Conservation (phyloP, 2,329 filamentous ascomycete genomes). For the Trichophyton mentagrophytes region DNA sequence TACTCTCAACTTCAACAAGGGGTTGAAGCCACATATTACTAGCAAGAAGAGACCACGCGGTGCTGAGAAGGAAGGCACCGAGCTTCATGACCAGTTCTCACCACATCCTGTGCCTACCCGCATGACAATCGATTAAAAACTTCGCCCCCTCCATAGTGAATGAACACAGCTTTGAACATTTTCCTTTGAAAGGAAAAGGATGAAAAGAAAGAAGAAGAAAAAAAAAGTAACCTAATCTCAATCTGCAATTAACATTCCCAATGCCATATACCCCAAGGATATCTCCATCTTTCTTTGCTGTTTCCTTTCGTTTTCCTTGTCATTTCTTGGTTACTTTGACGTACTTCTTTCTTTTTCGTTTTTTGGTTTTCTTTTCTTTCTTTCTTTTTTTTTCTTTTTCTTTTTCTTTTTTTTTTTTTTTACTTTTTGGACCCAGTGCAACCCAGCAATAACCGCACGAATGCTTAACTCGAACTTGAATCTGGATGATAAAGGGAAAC, state of each 20-base stretch:
- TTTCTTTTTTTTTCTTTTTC: neutral
- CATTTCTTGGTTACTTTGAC: neutral
- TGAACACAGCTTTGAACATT: neutral
- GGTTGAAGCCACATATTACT: conserved; percentile 74
- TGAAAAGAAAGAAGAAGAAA: neutral
- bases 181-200: neutral
- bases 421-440: neutral
- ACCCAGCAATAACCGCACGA: neutral
- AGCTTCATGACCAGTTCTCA: conserved; percentile 26
- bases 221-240: neutral
- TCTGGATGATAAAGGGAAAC: neutral
- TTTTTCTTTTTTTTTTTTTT: neutral
- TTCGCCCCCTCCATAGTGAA: neutral
- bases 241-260: neutral
- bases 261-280: conserved; percentile 3
- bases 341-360: neutral
- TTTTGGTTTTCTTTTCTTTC: neutral
- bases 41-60: conserved; percentile 39
- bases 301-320: neutral
- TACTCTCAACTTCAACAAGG: conserved; percentile 79
- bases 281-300: neutral
- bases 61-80: conserved; percentile 40
- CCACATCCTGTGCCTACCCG: conserved; percentile 26
- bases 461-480: neutral
- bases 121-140: conserved; percentile 35